Evolutionary conservation across 1,284 basidiomycete species (phyloP), one percentile per base, ranked within the genome.

Genomic region (Rhodofomes roseus): DNA sequence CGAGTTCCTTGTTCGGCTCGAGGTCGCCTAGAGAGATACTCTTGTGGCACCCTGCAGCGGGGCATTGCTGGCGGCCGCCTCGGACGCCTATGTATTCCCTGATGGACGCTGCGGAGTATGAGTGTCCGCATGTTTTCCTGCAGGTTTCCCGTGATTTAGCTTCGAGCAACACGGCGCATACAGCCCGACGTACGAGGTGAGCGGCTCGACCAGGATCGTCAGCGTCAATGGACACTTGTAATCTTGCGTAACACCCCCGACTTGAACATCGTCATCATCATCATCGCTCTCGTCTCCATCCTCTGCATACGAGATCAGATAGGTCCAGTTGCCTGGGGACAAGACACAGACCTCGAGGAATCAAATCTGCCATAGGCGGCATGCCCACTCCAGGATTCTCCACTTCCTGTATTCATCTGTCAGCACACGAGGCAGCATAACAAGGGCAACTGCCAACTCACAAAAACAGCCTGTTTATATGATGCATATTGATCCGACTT

Each of bases 161-260:
- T 27, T 29, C 27, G 7, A 16, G 14, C 34, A 2, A 36, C 36
- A 18, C 7, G 23, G 60, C 25, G 59, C 25, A 22, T 34, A 16
- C 56, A 52, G 41, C 41, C 41, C 8, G 39, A 79, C 86, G 56
- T 72, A 92, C 90, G 89, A 90, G 9, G 88, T 92, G 57, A 88
- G 73, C 5, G 93, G 92, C 56, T 95, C 78, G 31, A 78, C 77
- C 31, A 92, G 79, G 11, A 79, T 70, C 4, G 75, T 81, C 51
- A 94, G 77, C 0, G 89, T 86, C 55, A 95, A 76, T 1, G 93
- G 92, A 64, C 93, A 95, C 57, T 84, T 88, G 78, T 85, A 92
- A 64, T 85, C 86, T 68, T 93, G 90, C 7, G 87, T 90, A 23
- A 87, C 81, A 53, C 92, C 92, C 52, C 93, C 94, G 50, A 94